phyloP scores from a whole-genome alignment of 1,284 basidiomycete species.

The Trametes versicolor region DNA sequence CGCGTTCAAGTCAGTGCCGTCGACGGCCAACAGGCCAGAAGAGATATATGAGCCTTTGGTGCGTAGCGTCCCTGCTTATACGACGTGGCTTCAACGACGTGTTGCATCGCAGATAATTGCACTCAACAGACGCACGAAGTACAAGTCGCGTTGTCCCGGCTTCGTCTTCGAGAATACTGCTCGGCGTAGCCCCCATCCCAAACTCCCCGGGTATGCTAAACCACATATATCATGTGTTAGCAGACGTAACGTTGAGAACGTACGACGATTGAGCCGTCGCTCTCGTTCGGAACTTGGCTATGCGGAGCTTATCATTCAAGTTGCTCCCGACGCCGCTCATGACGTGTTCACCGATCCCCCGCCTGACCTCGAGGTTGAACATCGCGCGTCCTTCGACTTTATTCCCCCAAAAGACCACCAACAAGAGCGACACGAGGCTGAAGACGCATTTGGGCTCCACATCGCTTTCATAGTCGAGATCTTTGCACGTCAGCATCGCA shows the following conservation, averaged over 20 bases:
- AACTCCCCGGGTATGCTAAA: conserved; percentile 7
- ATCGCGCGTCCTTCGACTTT: conserved; percentile 3
- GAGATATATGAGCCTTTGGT: conserved; percentile 13
- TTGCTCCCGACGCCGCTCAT: background rate
- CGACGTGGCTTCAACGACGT: background rate
- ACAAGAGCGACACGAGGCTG: background rate
- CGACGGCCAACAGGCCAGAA: background rate
- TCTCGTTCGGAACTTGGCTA: conserved; percentile 21
- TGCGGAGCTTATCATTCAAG: conserved; percentile 25
- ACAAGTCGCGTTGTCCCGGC: conserved; percentile 20
- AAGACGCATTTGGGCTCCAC: conserved; percentile 6
- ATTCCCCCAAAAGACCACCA: background rate
- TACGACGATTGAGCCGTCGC: background rate
- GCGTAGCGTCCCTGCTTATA: background rate
- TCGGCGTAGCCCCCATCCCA: background rate
- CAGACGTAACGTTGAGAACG: background rate
- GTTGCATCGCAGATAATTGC: background rate
- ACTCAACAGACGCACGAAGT: conserved; percentile 15
- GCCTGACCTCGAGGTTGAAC: background rate
- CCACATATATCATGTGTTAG: conserved; percentile 25
- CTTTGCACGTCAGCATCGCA: conserved; percentile 23
- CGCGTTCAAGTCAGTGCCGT: conserved; percentile 10
- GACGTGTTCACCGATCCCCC: conserved; percentile 26
- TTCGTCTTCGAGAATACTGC: conserved; percentile 20
- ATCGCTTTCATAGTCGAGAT: conserved; percentile 17